A percentile compares a stretch with the other conserved stretches of the same genome.
Conservation (phyloP, 2,329 filamentous ascomycete species). For the Beauveria sp. region DNA sequence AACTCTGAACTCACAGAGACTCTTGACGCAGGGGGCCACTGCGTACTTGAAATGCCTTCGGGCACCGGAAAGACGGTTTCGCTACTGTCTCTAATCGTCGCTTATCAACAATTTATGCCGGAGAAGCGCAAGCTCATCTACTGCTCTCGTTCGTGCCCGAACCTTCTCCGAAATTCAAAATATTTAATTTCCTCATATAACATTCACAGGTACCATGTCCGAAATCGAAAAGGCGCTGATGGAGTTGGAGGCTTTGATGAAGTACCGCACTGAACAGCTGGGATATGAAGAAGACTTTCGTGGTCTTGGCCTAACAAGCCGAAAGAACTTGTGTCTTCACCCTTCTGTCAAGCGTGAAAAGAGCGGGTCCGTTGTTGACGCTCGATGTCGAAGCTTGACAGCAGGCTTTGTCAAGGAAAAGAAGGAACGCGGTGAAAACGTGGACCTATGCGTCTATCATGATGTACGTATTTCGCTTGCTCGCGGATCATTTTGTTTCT, state of each 20-base stretch:
- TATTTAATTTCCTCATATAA: not conserved
- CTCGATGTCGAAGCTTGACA: conserved; percentile 89
- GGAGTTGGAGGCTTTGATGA: conserved; percentile 85
- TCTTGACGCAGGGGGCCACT: conserved; percentile 92
- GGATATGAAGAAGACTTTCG: conserved; percentile 88
- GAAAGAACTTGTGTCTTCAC: conserved; percentile 95
- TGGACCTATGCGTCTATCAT: conserved; percentile 92
- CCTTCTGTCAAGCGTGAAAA: conserved; percentile 95
- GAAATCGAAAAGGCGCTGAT: conserved; percentile 97
- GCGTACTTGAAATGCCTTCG: conserved; percentile 97
- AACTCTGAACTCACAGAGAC: conserved; percentile 42
- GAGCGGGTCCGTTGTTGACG: conserved; percentile 87
- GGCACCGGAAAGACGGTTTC: conserved; percentile 97
- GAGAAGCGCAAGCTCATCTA: conserved; percentile 93
- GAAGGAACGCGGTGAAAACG: conserved; percentile 88
- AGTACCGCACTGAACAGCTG: conserved; percentile 83
- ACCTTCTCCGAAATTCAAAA: not conserved
- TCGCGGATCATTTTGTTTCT: not conserved
- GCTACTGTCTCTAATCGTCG: conserved; percentile 86
- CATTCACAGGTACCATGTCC: conserved; percentile 74
- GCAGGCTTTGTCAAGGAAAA: conserved; percentile 97
- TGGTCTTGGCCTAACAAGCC: conserved; percentile 84
- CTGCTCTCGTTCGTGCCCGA: conserved; percentile 64
- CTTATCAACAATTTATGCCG: conserved; percentile 90
- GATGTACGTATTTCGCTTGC: conserved; percentile 50